Base-by-base conservation (phyloP, 352 stramenopile species). In the Pythium diclinum region DNA sequence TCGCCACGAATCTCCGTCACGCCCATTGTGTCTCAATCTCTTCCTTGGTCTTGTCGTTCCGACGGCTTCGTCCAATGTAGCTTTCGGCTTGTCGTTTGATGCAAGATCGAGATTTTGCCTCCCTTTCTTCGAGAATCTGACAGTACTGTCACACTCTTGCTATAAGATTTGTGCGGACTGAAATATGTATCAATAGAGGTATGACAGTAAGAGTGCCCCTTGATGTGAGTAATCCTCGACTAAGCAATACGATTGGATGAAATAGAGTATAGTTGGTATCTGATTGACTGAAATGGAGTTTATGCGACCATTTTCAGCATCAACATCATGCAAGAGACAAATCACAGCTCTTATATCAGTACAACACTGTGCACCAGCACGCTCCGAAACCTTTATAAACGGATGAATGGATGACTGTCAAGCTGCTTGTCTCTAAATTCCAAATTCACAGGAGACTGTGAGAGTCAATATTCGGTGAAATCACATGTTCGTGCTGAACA, bases 1-100 rank as follows among this genome's bases (percentile, higher is more conserved):
- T 94, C 80, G 51, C 85, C 83, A 32, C 74, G 64, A 56, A 95
- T 87, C 48, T 88, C 69, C 33, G 79, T 78, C 33, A 95, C 87
- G 47, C 79, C 76, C 86, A 95, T 94, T 21, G 9, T 74, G 9
- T 62, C 57, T 46, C 25, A 28, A 28, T 28, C 19, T 62, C 16
- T 16, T 44, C 0, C 56, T 19, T 63, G 16, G 3, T 51, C 25
- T 38, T 40, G 25, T 38, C 17, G 21, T 56, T 56, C 30, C 19
- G 23, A 25, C 17, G 21, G 44, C 44, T 47, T 48, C 44, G 32
- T 55, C 38, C 46, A 10, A 19, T 13, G 32, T 56, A n/a, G n/a
- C 42, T 55, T 16, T 30, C 10, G 30, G 6, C 48, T 55, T 55
- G 23, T 33, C 48, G 48, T 11, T 55, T 55, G 48, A 40, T 36